A percentile compares a stretch with the other conserved stretches of the same genome.
Conservation (phyloP, 768 basidiomycete genomes). For the Suillus variegatus region DNA sequence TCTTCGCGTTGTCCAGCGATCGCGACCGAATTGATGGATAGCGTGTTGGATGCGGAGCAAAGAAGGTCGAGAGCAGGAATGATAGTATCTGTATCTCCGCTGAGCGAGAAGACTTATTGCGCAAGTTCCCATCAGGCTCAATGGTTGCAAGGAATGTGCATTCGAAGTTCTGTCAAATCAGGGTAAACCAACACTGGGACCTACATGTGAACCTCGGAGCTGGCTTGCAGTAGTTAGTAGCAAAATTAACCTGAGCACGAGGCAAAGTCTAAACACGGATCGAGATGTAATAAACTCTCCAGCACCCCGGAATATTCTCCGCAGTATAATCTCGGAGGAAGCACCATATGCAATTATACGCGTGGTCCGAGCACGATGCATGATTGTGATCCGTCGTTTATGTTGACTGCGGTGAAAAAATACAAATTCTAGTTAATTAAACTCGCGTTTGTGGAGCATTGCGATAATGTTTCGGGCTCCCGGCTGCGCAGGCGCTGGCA, state of each 20-base stretch:
- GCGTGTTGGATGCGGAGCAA: slow-evolving; percentile 1
- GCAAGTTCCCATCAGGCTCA: slow-evolving; percentile 2
- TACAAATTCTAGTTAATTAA: background rate
- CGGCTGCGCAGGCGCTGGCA: background rate
- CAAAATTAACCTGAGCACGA: background rate
- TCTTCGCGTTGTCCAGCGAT: background rate
- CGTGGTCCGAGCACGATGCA: background rate
- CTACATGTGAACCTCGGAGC: too few species aligned
- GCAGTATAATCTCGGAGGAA: slow-evolving; percentile 4
- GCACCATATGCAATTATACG: background rate
- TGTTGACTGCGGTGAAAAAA: too few species aligned
- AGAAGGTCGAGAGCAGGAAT: background rate
- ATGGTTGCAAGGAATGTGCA: background rate
- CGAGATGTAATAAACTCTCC: background rate
- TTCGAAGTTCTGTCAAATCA: slow-evolving; percentile 1
- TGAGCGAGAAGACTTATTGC: background rate
- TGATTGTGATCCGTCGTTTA: background rate
- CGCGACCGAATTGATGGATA: background rate
- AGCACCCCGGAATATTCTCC: background rate
- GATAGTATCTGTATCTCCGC: slow-evolving; percentile 1
- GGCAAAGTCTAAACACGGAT: slow-evolving; percentile 4
- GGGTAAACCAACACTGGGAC: background rate
- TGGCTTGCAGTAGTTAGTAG: background rate
- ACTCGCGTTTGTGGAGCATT: background rate
- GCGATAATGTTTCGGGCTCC: too few species aligned